phyloP scores from a whole-genome alignment of 2,329 filamentous ascomycete species.

The Aureobasidium namibiae region DNA sequence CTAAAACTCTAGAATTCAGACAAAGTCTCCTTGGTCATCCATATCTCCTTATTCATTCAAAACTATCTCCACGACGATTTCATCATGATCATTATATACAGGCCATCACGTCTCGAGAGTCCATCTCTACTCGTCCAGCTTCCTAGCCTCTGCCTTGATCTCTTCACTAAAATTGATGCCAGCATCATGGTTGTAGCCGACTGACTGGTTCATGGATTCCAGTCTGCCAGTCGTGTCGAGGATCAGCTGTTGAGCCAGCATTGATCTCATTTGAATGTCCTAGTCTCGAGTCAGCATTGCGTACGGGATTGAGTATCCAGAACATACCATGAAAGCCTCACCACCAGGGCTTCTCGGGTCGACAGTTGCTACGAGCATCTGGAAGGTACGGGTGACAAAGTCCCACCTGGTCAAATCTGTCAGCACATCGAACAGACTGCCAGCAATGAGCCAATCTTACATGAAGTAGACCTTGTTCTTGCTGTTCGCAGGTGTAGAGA shows the following conservation, averaged over 20 bases:
- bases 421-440: neutral
- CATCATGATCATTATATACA: neutral
- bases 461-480: conserved; percentile 30
- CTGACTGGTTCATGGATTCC: neutral
- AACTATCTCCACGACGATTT: neutral
- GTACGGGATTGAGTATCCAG: neutral
- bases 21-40: neutral
- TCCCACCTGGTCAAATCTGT: conserved; percentile 24
- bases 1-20: neutral
- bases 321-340: neutral
- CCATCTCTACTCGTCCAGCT: neutral
- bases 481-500: conserved; percentile 25
- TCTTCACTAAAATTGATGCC: neutral
- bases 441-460: neutral
- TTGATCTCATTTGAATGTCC: neutral
- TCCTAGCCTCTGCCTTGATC: neutral
- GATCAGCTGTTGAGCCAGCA: conserved; percentile 6
- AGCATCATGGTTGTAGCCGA: conserved; percentile 9
- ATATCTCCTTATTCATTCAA: neutral
- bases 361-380: neutral
- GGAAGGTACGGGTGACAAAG: conserved; percentile 22
- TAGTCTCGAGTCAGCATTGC: neutral
- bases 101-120: neutral
- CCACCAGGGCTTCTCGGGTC: neutral
- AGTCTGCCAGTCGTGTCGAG: conserved; percentile 5